Conservation (phyloP, 148 eudicot genomes). For the Diospyros kaki region DNA sequence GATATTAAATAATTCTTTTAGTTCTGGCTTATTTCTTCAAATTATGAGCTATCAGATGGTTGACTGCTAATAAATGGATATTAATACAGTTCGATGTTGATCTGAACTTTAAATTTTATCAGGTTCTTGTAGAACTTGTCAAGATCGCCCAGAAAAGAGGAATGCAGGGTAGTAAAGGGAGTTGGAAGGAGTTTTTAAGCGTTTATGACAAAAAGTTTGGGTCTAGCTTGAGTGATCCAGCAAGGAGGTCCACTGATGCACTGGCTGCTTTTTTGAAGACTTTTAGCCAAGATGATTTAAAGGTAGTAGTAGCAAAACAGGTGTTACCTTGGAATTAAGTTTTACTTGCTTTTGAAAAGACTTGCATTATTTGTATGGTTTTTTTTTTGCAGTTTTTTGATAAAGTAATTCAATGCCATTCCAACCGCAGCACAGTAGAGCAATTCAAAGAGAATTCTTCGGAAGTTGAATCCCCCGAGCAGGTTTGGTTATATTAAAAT, state of each 20-base stretch:
- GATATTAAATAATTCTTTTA: too few species aligned
- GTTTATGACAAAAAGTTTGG: constrained; percentile 64
- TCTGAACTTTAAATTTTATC: background rate
- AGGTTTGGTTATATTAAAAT: constrained; percentile 36
- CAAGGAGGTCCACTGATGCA: constrained; percentile 43
- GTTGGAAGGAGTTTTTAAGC: constrained; percentile 78
- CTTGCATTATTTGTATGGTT: background rate
- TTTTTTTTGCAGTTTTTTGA: constrained; percentile 49
- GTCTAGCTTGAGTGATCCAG: constrained; percentile 75
- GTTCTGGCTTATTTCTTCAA: too few species aligned
- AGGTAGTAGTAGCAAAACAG: constrained; percentile 29
- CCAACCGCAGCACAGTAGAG: constrained; percentile 39
- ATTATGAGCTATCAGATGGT: background rate
- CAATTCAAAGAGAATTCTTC: constrained; percentile 28
- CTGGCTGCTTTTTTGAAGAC: constrained; percentile 66
- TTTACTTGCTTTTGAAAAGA: background rate
- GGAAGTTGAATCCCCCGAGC: constrained; percentile 59
- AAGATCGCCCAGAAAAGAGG: constrained; percentile 67
- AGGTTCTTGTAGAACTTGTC: constrained; percentile 73
- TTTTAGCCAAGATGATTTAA: constrained; percentile 53
- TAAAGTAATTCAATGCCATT: constrained; percentile 40
- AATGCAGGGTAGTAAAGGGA: constrained; percentile 73
- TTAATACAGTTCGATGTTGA: background rate
- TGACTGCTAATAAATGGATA: background rate
- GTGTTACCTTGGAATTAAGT: background rate